Conservation (phyloP, 306 rosid species). For the Pueraria montana region DNA sequence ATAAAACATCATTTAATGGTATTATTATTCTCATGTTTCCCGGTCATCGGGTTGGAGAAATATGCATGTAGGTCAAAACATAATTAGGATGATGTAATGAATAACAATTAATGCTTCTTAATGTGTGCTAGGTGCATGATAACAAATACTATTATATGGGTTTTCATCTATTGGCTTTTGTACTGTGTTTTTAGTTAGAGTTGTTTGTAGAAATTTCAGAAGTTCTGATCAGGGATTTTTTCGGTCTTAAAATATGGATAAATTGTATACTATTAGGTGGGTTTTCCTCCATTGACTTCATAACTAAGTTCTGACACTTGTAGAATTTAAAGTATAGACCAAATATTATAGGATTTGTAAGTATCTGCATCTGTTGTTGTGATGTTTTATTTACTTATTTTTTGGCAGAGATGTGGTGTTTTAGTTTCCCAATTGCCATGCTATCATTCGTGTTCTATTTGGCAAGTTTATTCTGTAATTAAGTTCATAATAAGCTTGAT, state of each 20-base stretch:
- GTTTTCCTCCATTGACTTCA: background rate
- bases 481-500: background rate
- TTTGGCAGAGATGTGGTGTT: slow-evolving; percentile 12
- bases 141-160: background rate
- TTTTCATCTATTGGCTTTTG: background rate
- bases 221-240: background rate
- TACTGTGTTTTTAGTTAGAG: background rate
- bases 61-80: background rate
- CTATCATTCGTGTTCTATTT: background rate
- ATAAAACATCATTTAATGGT: slow-evolving; percentile 1
- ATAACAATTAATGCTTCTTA: background rate
- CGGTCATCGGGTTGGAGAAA: slow-evolving; percentile 1
- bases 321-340: slow-evolving; percentile 3
- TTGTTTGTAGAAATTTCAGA: slow-evolving; percentile 9
- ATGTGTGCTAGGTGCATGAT: background rate
- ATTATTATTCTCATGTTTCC: background rate
- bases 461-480: background rate
- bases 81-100: background rate
- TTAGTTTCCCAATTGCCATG: background rate
- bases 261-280: too few relatives aligned
- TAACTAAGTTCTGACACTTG: background rate
- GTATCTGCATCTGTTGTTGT: background rate
- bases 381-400: background rate
- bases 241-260: background rate
- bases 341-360: slow-evolving; percentile 20